Percentiles rank a stretch among this genome's conserved stretches.
phyloP scores from a whole-genome alignment of 371 early-diverging fungal genomes.

The Apophysomyces ossiformis region DNA sequence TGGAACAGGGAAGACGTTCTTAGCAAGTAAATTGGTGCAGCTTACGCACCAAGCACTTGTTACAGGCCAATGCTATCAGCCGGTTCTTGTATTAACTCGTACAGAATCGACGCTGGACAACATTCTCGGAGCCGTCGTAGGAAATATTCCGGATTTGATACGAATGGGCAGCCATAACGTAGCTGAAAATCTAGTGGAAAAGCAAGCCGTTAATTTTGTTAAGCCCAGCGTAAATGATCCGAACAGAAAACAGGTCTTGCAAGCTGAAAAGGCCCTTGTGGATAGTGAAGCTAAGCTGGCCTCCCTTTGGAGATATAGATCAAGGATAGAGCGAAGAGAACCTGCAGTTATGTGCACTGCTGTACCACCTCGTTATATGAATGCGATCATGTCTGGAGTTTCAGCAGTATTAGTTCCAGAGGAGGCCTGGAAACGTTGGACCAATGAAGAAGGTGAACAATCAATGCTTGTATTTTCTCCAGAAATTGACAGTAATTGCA shows the following conservation, averaged over 20 bases:
- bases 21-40: constrained; percentile 38
- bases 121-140: constrained; percentile 22
- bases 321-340: constrained; percentile 16
- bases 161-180: constrained; percentile 30
- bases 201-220: constrained; percentile 23
- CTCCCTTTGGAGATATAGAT: constrained; percentile 25
- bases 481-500: neutral
- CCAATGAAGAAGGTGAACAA: neutral
- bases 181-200: constrained; percentile 14
- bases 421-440: constrained; percentile 29
- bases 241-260: constrained; percentile 24
- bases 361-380: constrained; percentile 29
- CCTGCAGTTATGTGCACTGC: constrained; percentile 16
- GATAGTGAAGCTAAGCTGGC: constrained; percentile 27
- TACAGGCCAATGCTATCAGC: constrained; percentile 34
- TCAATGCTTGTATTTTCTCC: neutral
- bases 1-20: constrained; percentile 49
- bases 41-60: constrained; percentile 32
- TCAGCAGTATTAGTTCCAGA: neutral
- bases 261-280: constrained; percentile 22
- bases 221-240: constrained; percentile 22
- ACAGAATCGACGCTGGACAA: constrained; percentile 30
- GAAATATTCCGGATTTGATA: constrained; percentile 29
- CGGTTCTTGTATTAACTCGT: constrained; percentile 38
- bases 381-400: constrained; percentile 7